Evolutionary conservation across 441 rosid genomes (phyloP), one percentile per base, ranked within the genome.

Genomic region (Mallotus repandus): DNA sequence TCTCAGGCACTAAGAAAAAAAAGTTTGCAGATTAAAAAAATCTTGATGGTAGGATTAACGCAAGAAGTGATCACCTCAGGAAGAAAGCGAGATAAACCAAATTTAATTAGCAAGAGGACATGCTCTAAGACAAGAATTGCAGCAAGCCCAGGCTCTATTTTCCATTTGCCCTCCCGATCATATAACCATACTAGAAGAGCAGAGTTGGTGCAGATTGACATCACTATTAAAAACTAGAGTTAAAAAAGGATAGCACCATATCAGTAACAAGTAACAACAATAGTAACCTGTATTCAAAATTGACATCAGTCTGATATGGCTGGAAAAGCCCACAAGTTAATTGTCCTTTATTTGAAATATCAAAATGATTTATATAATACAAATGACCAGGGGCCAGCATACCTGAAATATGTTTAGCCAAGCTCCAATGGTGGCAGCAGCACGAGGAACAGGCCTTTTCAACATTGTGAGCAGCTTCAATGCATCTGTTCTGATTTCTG

Each of bases 351-450:
- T 0, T 35, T 35, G 41, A 35, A 35, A 35, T 35, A 35, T 35
- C 41, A 35, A 35, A 3, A 35, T 35, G 41, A 35, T 3, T 35
- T 35, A 35, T 35, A 3, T 35, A 35, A 35, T 35, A 5, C 41
- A 35, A 35, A 1, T 35, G 41, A 35, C 41, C 5, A 35, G 4
- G 41, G 41, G 4, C 41, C 41, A 35, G 7, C 11, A 53, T 50
- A 92, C 99, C 99, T 95, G 99, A 87, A 91, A 95, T 81, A 95
- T 91, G 84, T 91, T 92, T 50, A 88, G 76, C 98, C 98, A 95
- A 70, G 99, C 98, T 79, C 98, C 99, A 69, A 93, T 87, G 41
- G 92, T 88, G 41, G 92, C 88, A 57, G 96, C 84, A 56, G 87
- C 86, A 53, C 92, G 95, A 78, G 99, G 98, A 82, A 85, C 89